Evolutionary conservation across 441 rosid genomes (phyloP).

Genomic region (Monsonia emarginata): DNA sequence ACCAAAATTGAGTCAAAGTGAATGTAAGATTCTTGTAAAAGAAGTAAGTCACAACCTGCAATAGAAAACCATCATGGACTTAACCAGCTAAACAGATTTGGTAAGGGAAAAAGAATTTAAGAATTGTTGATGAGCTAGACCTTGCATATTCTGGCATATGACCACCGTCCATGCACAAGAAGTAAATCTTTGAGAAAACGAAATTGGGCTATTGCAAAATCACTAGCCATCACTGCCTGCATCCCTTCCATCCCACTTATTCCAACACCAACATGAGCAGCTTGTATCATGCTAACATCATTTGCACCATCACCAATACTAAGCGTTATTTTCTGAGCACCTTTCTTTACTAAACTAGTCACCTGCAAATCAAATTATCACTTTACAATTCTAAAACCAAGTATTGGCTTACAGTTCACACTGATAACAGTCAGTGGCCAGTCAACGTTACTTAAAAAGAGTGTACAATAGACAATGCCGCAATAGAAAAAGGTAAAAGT

Average conservation of each 20-base stretch:
- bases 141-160: constrained; percentile 98
- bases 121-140: constrained; percentile 26
- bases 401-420: not conserved
- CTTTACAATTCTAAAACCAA: constrained; percentile 11
- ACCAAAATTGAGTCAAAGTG: constrained; percentile 99
- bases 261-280: constrained; percentile 85
- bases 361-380: constrained; percentile 43
- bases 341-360: constrained; percentile 88
- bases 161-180: constrained; percentile 95
- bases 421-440: not conserved
- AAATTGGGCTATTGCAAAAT: constrained; percentile 85
- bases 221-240: constrained; percentile 88
- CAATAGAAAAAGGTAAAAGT: not conserved
- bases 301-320: constrained; percentile 97
- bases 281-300: constrained; percentile 96
- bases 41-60: constrained; percentile 94
- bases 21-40: constrained; percentile 98
- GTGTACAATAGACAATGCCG: too few species aligned
- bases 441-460: too few species aligned
- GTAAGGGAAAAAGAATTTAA: constrained; percentile 3
- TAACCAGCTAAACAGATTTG: constrained; percentile 13
- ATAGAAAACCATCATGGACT: constrained; percentile 16
- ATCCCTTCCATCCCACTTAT: constrained; percentile 90
- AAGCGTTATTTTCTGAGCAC: constrained; percentile 91
- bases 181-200: constrained; percentile 59